Conservation (phyloP, 495 filamentous ascomycete species). For the Aspergillus heteromorphus region DNA sequence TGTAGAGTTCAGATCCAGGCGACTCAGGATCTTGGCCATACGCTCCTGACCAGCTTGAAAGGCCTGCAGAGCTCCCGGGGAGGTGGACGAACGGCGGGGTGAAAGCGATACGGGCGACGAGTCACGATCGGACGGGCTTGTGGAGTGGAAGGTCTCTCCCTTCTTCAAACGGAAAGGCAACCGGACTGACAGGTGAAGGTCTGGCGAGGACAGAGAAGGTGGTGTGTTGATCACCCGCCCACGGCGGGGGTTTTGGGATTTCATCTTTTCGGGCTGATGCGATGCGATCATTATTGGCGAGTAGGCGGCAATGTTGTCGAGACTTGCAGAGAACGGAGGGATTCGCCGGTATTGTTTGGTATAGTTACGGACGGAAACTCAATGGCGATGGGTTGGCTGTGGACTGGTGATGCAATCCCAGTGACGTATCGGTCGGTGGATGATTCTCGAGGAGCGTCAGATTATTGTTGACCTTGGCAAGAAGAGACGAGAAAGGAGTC, state of each 20-base stretch:
- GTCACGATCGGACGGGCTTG: conserved; percentile 39
- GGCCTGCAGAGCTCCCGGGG: conserved; percentile 36
- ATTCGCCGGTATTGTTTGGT: background rate
- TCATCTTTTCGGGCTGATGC: background rate
- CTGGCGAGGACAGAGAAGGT: conserved; percentile 22
- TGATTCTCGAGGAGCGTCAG: background rate
- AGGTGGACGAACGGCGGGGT: conserved; percentile 48
- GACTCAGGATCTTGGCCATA: conserved; percentile 41
- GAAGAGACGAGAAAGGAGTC: background rate
- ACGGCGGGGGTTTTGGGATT: conserved; percentile 11
- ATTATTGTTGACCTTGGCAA: background rate
- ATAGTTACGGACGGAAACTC: background rate
- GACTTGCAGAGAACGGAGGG: background rate
- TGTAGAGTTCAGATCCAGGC: conserved; percentile 36
- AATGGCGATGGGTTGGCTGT: background rate
- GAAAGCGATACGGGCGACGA: conserved; percentile 42
- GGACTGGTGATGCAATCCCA: background rate
- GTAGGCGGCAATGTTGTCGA: background rate
- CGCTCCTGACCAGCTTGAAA: conserved; percentile 44
- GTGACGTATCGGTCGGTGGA: background rate
- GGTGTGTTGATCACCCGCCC: conserved; percentile 28
- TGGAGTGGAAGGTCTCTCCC: conserved; percentile 49
- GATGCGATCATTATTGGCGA: background rate
- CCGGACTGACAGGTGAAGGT: conserved; percentile 7
- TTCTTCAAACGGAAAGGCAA: conserved; percentile 37